Percentiles rank a stretch among this genome's conserved stretches.
Conservation (phyloP, 1,139 yeast genomes). For the Saccharomyces pastorianus region DNA sequence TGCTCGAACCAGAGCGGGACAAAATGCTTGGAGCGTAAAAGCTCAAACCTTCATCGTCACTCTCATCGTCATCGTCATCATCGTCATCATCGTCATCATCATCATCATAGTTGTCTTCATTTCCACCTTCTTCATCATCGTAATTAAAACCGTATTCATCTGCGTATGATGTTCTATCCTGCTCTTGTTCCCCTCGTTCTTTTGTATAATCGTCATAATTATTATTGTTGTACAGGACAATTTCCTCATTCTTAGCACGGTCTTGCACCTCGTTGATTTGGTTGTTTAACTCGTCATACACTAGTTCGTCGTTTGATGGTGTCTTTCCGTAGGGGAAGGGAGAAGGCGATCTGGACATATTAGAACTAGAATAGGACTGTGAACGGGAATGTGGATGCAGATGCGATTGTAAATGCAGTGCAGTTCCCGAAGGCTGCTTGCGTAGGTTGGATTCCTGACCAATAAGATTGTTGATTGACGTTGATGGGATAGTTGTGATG, state of each 20-base stretch:
- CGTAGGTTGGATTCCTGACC: not conserved
- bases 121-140: constrained; percentile 17
- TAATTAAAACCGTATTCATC: constrained; percentile 13
- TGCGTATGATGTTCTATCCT: constrained; percentile 7
- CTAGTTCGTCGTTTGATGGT: not conserved
- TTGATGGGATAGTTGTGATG: not conserved
- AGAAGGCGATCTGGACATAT: not conserved
- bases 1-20: constrained; percentile 24
- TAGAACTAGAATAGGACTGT: not conserved
- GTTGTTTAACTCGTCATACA: not conserved
- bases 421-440: not conserved
- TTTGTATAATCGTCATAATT: constrained; percentile 5
- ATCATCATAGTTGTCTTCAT: constrained; percentile 15
- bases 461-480: not conserved
- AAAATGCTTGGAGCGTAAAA: constrained; percentile 29
- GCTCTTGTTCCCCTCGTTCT: constrained; percentile 3
- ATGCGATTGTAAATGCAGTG: not conserved
- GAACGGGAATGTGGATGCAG: not conserved
- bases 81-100: constrained; percentile 22
- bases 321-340: not conserved
- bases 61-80: constrained; percentile 17
- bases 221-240: not conserved
- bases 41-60: constrained; percentile 28
- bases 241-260: constrained; percentile 1
- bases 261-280: not conserved